These are phyloP conservation scores for Cyclanthera cordifolia DNA, from an alignment of 306 rosid genomes.

Conservation along the genomic window DNA sequence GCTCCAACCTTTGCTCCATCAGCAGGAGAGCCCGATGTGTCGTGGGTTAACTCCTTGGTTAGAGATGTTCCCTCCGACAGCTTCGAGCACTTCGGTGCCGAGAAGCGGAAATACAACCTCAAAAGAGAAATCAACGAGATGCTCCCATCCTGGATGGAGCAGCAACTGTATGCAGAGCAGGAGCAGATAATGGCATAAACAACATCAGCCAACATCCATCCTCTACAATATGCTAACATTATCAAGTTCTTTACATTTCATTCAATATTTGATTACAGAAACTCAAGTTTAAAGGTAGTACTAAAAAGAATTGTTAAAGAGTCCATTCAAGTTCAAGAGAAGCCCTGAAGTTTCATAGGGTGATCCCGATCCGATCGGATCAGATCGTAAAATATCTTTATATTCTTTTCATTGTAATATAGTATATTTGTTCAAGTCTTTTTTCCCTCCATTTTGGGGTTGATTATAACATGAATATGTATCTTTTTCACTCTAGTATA, in stretches of 20 bases:
- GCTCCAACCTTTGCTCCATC: slow-evolving; percentile 19
- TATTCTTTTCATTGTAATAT: slow-evolving; percentile 34
- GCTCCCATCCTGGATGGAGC: slow-evolving; percentile 86
- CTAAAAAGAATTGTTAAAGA: slow-evolving; percentile 17
- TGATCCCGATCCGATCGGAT: slow-evolving; percentile 6
- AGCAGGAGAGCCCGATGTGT: slow-evolving; percentile 72
- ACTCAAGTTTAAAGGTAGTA: slow-evolving; percentile 17
- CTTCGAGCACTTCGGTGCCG: slow-evolving; percentile 29
- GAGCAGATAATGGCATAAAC: slow-evolving; percentile 86
- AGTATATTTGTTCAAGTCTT: slow-evolving; percentile 56
- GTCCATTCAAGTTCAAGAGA: slow-evolving; percentile 32
- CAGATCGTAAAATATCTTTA: slow-evolving; percentile 11
- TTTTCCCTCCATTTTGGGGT: slow-evolving; percentile 18
- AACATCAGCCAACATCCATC: slow-evolving; percentile 20
- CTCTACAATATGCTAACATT: slow-evolving; percentile 41
- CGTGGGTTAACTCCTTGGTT: slow-evolving; percentile 86
- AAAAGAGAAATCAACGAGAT: slow-evolving; percentile 41
- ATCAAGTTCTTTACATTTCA: slow-evolving; percentile 35
- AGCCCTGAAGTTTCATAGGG: slow-evolving; percentile 13
- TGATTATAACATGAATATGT: slow-evolving; percentile 5
- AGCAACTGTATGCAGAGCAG: slow-evolving; percentile 71
- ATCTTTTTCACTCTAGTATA: not conserved
- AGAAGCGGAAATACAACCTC: slow-evolving; percentile 41
- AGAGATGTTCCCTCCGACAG: slow-evolving; percentile 60
- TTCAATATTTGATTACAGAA: slow-evolving; percentile 21